Evolutionary conservation across 2,329 filamentous ascomycete species (phyloP), one percentile per base, ranked within the genome.

Genomic region (Acrodontium crateriforme): DNA sequence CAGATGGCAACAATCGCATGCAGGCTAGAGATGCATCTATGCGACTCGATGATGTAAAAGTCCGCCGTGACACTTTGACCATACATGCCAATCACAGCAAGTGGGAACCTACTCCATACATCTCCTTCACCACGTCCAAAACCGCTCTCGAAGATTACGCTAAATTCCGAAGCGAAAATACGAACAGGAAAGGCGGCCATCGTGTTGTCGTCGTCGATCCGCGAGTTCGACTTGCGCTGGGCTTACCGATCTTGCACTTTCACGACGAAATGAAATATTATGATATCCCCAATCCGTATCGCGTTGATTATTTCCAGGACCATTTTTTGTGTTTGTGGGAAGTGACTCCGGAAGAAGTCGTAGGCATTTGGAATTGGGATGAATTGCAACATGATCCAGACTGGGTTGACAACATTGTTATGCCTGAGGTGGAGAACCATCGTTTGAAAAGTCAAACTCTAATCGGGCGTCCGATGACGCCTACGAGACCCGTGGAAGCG

Each of bases 261-360:
- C 23, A 15, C 15, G 29, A 28, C 11, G 38, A 41, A 19, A 39
- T 39, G 38, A 15, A 23, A 3, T 6, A 32, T 14, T 41, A 42
- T 29, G 14, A 24, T 10, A 28, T 41, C 13, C 5, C 17, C 16
- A 22, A 28, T 14, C 38, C 36, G 3, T 42, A 42, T 24, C 10
- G 12, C 9, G 13, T 20, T 11, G 15, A 39, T 19, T 36, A 39
- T 21, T 37, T 26, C 18, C 19, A 20, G 9, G 28, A 37, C 24
- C 34, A 42, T 26, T 42, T 37, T 27, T 21, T 42, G 11, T 42
- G 38, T 32, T 24, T 41, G 16, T 42, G 34, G 38, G 34, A 41
- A 19, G 39, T 42, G 8, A 41, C 33, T 19, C 28, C 29, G 11
- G 26, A 28, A 29, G 39, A 41, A 28, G 17, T 37, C 8, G 33